Evolutionary conservation across 140 eudicot species (phyloP).

Genomic region (Ambrosia hybrid): DNA sequence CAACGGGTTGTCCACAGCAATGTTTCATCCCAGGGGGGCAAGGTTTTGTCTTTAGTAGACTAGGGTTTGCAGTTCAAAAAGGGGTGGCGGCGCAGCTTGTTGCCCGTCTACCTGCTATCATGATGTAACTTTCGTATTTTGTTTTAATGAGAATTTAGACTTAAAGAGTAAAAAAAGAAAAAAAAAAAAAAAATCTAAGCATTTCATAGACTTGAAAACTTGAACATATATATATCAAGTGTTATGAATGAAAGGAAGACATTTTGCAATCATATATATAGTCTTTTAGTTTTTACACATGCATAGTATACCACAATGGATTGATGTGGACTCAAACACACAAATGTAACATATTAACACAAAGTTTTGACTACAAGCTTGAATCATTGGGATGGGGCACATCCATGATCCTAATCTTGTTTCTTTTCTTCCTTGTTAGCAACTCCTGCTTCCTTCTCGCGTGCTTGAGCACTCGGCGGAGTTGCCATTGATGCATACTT

Average conservation of each 20-base stretch:
- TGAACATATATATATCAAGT: constrained; percentile 17
- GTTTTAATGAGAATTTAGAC: no score
- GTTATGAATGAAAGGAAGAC: constrained; percentile 20
- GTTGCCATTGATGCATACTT: constrained; percentile 62
- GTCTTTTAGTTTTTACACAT: constrained; percentile 20
- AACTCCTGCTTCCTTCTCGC: constrained; percentile 33
- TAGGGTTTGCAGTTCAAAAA: no score
- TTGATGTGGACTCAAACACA: constrained; percentile 38
- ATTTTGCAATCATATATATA: constrained; percentile 27
- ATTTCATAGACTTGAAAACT: background rate
- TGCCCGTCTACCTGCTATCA: no score
- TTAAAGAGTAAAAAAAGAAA: no score
- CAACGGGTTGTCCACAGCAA: no score
- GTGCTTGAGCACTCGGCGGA: constrained; percentile 37
- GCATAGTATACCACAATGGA: constrained; percentile 42
- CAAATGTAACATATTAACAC: constrained; percentile 38
- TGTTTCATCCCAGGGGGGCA: no score
- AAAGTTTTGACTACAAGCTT: constrained; percentile 37
- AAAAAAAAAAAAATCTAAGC: no score
- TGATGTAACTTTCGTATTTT: no score
- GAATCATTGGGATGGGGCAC: constrained; percentile 22
- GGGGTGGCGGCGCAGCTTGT: no score
- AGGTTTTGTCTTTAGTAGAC: no score
- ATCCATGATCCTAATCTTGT: constrained; percentile 24
- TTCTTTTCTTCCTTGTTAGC: constrained; percentile 46